Evolutionary conservation across 768 basidiomycete species (phyloP).

Genomic region (Suillus americanus): DNA sequence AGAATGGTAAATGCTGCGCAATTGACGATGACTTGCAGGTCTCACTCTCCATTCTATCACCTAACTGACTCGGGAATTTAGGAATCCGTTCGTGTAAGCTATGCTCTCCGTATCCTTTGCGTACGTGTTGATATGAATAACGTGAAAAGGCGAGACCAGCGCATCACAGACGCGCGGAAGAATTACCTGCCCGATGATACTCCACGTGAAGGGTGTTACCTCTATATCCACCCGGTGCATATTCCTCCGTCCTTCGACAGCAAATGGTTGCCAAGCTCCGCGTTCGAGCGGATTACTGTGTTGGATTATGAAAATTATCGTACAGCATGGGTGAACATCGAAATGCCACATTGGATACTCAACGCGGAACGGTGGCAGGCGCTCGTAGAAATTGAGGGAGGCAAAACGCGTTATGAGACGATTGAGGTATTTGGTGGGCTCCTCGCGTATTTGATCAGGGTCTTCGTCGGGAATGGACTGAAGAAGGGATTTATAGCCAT

Average conservation of each 20-base stretch:
- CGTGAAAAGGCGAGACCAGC: conserved; percentile 46
- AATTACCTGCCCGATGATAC: conserved; percentile 43
- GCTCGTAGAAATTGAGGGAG: conserved; percentile 42
- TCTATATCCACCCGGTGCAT: conserved; percentile 51
- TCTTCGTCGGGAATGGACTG: conserved; percentile 44
- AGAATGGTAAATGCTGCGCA: conserved; percentile 49
- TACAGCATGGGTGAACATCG: conserved; percentile 52
- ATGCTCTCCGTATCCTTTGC: neutral
- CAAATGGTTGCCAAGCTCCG: conserved; percentile 32
- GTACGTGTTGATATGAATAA: conserved; percentile 3
- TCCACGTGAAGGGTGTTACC: conserved; percentile 45
- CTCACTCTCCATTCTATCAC: neutral
- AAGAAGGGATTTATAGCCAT: conserved; percentile 49
- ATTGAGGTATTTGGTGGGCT: conserved; percentile 59
- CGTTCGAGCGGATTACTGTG: conserved; percentile 45
- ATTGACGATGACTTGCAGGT: conserved; percentile 1
- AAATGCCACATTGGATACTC: conserved; percentile 48
- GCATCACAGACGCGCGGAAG: conserved; percentile 41
- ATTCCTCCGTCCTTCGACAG: conserved; percentile 60
- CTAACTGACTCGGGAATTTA: conserved; percentile 23
- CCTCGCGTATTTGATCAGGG: conserved; percentile 52
- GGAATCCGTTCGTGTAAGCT: conserved; percentile 69
- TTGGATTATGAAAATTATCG: conserved; percentile 55
- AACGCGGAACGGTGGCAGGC: conserved; percentile 63
- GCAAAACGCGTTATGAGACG: conserved; percentile 64